phyloP scores from a whole-genome alignment of 164 flowering plant species.

The Magnolia changhungtana region DNA sequence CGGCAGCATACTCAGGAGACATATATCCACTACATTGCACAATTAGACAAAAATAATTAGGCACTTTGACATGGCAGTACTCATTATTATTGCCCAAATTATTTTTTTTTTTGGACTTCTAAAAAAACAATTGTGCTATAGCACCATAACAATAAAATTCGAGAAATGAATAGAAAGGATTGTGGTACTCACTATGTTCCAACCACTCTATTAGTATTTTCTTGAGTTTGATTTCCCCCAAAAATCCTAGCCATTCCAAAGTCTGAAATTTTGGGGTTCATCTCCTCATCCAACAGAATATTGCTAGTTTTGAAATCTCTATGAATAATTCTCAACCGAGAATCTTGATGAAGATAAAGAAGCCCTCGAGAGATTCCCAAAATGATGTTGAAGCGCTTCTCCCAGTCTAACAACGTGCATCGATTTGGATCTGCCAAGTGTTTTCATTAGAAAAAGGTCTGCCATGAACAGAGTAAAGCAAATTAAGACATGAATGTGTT shows the following conservation, averaged over 20 bases:
- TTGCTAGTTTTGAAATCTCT: constrained; percentile 18
- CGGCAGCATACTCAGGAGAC: constrained; percentile 7
- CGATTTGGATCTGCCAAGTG: neutral
- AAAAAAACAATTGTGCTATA: neutral
- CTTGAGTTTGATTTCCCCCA: constrained; percentile 8
- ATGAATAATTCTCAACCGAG: constrained; percentile 17
- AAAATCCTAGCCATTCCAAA: constrained; percentile 21
- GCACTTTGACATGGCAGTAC: neutral
- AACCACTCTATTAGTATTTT: constrained; percentile 17
- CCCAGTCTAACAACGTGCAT: constrained; percentile 5
- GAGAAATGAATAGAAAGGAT: neutral
- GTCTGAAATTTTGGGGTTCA: constrained; percentile 20
- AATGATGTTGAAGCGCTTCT: constrained; percentile 15
- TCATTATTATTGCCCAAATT: neutral
- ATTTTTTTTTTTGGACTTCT: too few species aligned
- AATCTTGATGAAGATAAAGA: constrained; percentile 20
- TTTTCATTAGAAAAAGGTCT: neutral
- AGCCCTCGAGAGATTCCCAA: constrained; percentile 14
- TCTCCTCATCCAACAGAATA: constrained; percentile 12
- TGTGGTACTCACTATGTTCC: constrained; percentile 17
- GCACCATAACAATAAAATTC: neutral
- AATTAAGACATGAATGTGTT: too few species aligned
- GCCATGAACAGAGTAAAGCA: neutral
- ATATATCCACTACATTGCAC: constrained; percentile 2
- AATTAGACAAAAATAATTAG: neutral